A percentile compares a stretch with the other conserved stretches of the same genome.
Evolutionary conservation across 2,329 filamentous ascomycete species (phyloP).

Genomic region (Sarocladium oryzae): DNA sequence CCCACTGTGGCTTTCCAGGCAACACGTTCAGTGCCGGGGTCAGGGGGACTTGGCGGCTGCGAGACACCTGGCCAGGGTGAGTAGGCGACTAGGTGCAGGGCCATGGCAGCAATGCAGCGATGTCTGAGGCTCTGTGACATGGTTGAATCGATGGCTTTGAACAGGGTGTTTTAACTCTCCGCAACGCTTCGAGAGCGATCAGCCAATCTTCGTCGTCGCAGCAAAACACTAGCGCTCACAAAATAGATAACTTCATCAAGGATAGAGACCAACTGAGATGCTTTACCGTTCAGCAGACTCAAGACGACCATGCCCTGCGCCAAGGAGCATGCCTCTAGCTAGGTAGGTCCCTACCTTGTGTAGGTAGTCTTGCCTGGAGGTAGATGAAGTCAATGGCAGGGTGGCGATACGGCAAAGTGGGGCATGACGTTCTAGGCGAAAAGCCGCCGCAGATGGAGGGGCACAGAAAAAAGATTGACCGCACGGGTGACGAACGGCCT

Average conservation of each 20-base stretch:
- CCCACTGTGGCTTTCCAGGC: slow-evolving; percentile 1
- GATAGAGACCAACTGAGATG: too few relatives aligned
- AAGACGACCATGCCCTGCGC: too few relatives aligned
- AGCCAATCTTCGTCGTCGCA: too few relatives aligned
- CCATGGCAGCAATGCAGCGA: not conserved
- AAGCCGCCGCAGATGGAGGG: not conserved
- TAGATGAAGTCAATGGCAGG: slow-evolving; percentile 5
- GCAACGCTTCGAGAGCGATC: too few relatives aligned
- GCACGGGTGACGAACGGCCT: not conserved
- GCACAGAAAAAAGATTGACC: not conserved
- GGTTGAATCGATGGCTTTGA: too few relatives aligned
- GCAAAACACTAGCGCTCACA: too few relatives aligned
- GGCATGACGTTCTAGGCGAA: slow-evolving; percentile 6
- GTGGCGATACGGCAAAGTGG: slow-evolving; percentile 3
- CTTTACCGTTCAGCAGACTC: too few relatives aligned
- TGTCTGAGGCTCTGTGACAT: not conserved
- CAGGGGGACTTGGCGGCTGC: not conserved
- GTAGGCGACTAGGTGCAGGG: not conserved
- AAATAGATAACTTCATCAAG: too few relatives aligned
- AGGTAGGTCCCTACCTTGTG: too few relatives aligned
- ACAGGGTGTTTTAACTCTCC: too few relatives aligned
- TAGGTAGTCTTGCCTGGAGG: too few relatives aligned
- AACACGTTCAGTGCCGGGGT: not conserved
- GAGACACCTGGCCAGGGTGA: not conserved
- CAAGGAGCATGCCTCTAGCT: too few relatives aligned